Conservation (phyloP, 75 land plant genomes). For the Chamaecyparis obtusa region DNA sequence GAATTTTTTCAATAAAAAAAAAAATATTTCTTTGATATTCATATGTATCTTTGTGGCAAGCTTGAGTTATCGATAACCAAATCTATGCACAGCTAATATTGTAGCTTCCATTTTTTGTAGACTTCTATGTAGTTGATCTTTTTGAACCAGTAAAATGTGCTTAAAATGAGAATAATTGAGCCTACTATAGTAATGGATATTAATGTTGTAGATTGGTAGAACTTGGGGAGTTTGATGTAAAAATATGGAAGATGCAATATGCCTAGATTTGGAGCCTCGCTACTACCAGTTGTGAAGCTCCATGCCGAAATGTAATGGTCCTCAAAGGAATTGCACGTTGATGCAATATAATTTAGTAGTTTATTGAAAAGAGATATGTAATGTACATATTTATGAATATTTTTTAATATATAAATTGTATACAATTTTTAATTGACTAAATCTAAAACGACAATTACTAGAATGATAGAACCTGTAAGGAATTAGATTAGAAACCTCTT, state of each 20-base stretch:
- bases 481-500: too few species aligned
- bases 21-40: too few species aligned
- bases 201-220: neutral
- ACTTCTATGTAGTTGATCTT: neutral
- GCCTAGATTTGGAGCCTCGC: slow-evolving; percentile 22
- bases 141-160: neutral
- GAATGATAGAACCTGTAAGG: too few species aligned
- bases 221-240: neutral
- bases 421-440: too few species aligned
- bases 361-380: too few species aligned
- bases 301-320: slow-evolving; percentile 24
- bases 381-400: too few species aligned
- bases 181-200: neutral
- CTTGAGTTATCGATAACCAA: neutral
- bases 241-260: slow-evolving; percentile 29
- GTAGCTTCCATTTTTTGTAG: neutral
- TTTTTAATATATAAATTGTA: too few species aligned
- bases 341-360: too few species aligned
- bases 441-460: too few species aligned
- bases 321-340: slow-evolving; percentile 18
- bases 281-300: slow-evolving; percentile 28
- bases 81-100: neutral
- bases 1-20: too few species aligned
- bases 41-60: neutral
- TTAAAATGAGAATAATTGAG: neutral